Evolutionary conservation across 495 filamentous ascomycete genomes (phyloP), one percentile per base, ranked within the genome.

Genomic region (Neurospora sp.): DNA sequence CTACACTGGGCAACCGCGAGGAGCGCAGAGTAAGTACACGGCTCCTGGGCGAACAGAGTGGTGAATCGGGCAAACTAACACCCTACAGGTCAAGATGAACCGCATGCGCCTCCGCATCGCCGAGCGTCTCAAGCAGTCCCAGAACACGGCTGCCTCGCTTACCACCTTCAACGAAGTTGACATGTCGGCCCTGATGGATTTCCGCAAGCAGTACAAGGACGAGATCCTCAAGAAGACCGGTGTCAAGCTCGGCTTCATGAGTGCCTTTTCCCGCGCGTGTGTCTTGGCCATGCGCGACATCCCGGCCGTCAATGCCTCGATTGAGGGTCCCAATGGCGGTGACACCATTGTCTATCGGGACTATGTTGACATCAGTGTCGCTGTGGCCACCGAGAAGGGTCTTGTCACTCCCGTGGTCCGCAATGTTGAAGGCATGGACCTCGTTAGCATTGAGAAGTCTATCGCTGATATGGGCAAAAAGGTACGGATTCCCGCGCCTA

Each of bases 121-220:
- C 27, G 96, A 99, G 86, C 94, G 96, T 75, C 87, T 99, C 69
- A 99, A 99, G 88, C 96, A 99, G 80, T 98, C 95, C 18, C 96
- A 99, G 84, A 98, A 99, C 85, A 98, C 96, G 5, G 96, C 96
- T 70, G 96, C 96, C 41, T 97, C 96, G 18, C 84, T 99, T 70
- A 98, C 96, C 20, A 99, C 96, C 20, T 99, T 99, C 87, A 97
- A 99, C 82, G 96, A 99, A 82, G 96, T 99, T 69, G 96, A 99
- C 80, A 99, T 99, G 96, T 98, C 96, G 6, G 91, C 91, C 14
- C 84, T 99, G 22, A 97, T 99, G 93, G 93, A 97, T 70, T 93
- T 99, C 86, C 92, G 96, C 48, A 97, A 96, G 79, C 82, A 92
- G 38, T 99, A 98, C 87, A 98, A 98, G 84, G 96, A 98, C 73